Evolutionary conservation across 129 eudicot species (phyloP), one percentile per base, ranked within the genome.

Genomic region (Cynara cardunculus): DNA sequence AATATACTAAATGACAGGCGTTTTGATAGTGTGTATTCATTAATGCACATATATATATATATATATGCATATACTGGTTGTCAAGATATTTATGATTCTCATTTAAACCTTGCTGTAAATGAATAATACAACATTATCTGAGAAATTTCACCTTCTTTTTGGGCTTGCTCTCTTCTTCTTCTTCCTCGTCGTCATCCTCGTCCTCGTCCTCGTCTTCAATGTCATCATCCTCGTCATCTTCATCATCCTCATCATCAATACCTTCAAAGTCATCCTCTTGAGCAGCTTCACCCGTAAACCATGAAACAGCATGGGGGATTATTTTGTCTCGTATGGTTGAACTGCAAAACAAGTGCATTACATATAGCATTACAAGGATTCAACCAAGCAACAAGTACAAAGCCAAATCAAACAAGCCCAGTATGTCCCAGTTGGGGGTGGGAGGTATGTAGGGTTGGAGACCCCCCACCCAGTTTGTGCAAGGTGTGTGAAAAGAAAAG

Each of bases 251-350:
- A 1, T 86, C 92, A 2, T 89, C 91, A 14, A 80, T 71, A 5
- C 73, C 91, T 26, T 91, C 91, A 72, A 88, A 84, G 3, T 91
- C 92, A 69, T 91, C 96, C 11, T 44, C 90, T 62, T 89, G 83
- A 24, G 66, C 94, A 71, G 97, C 97, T 80, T 92, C 97, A 21
- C 97, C 97, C 11, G 97, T 92, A 81, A 85, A 91, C 97, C 97
- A 91, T 11, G 93, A 91, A 2, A 91, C 92, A 25, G 97, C 97
- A 75, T 87, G 90, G 22, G 97, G 97, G 16, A 91, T 91, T 61
- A 89, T 89, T 62, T 91, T 89, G 73, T 91, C 97, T 19, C 93
- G 84, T 8, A 91, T 89, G 16, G 91, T 87, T 27, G 94, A 89
- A 14, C 97, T 92, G 87, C 90, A 85, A 24, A 71, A 24, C 59